Evolutionary conservation across 805 yeast species (phyloP).

Genomic region (Metschnikowia santaceciliae): DNA sequence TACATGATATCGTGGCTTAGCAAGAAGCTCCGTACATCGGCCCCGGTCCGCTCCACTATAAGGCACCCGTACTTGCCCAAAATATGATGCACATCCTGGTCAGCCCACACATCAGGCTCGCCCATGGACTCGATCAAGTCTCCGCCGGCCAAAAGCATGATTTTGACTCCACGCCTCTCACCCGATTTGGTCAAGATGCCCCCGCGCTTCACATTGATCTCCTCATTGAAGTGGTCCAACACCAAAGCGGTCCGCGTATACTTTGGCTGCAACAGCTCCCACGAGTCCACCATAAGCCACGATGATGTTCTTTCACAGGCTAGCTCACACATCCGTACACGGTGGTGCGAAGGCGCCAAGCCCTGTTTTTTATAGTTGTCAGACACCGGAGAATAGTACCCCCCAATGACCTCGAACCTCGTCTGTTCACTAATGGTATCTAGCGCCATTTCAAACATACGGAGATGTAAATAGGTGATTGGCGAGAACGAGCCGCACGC

Average conservation of each 20-base stretch:
- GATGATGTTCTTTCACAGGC: conserved; percentile 96
- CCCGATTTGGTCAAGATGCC: conserved; percentile 67
- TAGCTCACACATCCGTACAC: conserved; percentile 96
- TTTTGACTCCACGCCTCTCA: conserved; percentile 74
- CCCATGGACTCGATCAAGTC: conserved; percentile 98
- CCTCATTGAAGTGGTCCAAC: conserved; percentile 93
- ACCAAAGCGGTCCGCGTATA: conserved; percentile 95
- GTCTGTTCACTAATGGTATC: conserved; percentile 91
- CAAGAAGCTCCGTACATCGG: conserved; percentile 90
- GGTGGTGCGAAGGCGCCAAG: conserved; percentile 78
- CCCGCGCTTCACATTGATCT: conserved; percentile 83
- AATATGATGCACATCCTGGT: conserved; percentile 89
- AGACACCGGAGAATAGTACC: conserved; percentile 90
- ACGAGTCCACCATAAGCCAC: conserved; percentile 99
- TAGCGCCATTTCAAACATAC: conserved; percentile 99
- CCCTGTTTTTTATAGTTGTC: conserved; percentile 94
- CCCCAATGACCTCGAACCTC: conserved; percentile 92
- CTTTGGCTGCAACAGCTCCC: conserved; percentile 91
- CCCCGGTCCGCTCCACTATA: conserved; percentile 94
- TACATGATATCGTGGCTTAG: conserved; percentile 95
- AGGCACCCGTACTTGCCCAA: conserved; percentile 94
- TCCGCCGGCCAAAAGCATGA: conserved; percentile 97
- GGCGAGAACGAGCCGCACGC: conserved; percentile 98
- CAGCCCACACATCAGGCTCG: conserved; percentile 99
- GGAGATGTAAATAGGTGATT: conserved; percentile 85